Base-by-base conservation (phyloP, 805 yeast species). In the Spathaspora hagerdaliae region DNA sequence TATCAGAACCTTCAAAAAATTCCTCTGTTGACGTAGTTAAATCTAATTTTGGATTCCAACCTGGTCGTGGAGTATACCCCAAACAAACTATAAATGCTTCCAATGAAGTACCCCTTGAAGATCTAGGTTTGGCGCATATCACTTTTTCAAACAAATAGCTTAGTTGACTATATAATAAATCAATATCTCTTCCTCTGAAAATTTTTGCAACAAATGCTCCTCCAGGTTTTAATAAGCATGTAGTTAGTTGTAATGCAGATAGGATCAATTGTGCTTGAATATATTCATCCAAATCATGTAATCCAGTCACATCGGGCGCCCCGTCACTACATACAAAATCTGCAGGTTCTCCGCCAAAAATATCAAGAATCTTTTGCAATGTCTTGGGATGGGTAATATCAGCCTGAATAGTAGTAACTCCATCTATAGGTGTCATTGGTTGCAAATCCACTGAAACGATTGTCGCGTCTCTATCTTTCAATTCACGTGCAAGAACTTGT, bases 231-330 rank as follows among this genome's bases (percentile, higher is more conserved):
- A 94, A 74, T 14, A 94, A 74, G 60, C 96, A 89, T 1, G 97
- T 87, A 2, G 98, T 91, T 45, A 94, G 71, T 57, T 90, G 96
- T 45, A 94, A 69, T 1, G 99, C 99, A 35, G 97, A 85, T 55
- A 91, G 71, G 43, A 94, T 87, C 46, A 94, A 72, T 61, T 94
- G 98, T 2, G 96, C 97, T 69, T 94, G 99, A 47, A 94, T 87
- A 61, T 92, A 94, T 64, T 94, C 99, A 63, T 94, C 99, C 48
- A 94, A 71, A 65, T 94, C 99, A 61, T 94, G 99, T 42, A 94
- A 67, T 0, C 99, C 99, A 0, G 99, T 94, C 19, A 94, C 99
- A 67, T 94, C 99, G 2, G 99, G 99, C 0, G 99, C 99, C 46
- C 99, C 99, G 63, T 94, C 98, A 57, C 96, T 85, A 57, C 96